Conservation (phyloP, 495 filamentous ascomycete species). For the Cenococcum geophilum region DNA sequence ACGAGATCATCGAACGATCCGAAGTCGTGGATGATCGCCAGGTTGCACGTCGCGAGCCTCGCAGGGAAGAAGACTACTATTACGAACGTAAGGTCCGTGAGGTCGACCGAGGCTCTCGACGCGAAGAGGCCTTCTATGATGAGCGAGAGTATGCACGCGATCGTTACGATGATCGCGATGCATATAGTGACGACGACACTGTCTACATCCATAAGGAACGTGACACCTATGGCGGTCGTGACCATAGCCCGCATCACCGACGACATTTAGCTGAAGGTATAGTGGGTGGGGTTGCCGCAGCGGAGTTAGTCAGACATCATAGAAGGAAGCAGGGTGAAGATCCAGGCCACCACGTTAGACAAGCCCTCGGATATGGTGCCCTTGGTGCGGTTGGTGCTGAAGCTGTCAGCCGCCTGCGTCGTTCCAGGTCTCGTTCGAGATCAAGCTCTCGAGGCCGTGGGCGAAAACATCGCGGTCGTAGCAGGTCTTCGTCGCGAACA, state of each 20-base stretch:
- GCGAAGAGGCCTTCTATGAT: slow-evolving; percentile 43
- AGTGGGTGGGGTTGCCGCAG: slow-evolving; percentile 68
- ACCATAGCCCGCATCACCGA: slow-evolving; percentile 58
- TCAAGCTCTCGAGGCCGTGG: slow-evolving; percentile 30
- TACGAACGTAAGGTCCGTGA: slow-evolving; percentile 57
- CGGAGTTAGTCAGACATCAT: slow-evolving; percentile 66
- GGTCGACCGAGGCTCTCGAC: slow-evolving; percentile 33
- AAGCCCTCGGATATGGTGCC: slow-evolving; percentile 71
- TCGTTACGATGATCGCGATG: slow-evolving; percentile 40
- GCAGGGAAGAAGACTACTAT: slow-evolving; percentile 54
- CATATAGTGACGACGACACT: slow-evolving; percentile 59
- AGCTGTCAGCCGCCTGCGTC: slow-evolving; percentile 53
- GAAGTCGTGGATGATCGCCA: slow-evolving; percentile 48
- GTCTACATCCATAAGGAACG: slow-evolving; percentile 51
- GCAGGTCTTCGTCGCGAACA: slow-evolving; percentile 52
- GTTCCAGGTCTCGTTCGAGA: slow-evolving; percentile 37
- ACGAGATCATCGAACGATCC: slow-evolving; percentile 62
- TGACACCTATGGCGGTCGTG: slow-evolving; percentile 41
- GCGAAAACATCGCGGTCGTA: slow-evolving; percentile 32
- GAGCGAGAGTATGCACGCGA: slow-evolving; percentile 49
- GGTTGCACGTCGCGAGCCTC: slow-evolving; percentile 37
- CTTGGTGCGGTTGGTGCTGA: slow-evolving; percentile 78
- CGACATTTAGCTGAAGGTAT: slow-evolving; percentile 85
- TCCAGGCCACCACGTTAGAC: slow-evolving; percentile 58
- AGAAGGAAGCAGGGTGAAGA: slow-evolving; percentile 54